These are phyloP conservation scores for Rhazya stricta DNA, from an alignment of 257 asterid species.

Conservation along the genomic window DNA sequence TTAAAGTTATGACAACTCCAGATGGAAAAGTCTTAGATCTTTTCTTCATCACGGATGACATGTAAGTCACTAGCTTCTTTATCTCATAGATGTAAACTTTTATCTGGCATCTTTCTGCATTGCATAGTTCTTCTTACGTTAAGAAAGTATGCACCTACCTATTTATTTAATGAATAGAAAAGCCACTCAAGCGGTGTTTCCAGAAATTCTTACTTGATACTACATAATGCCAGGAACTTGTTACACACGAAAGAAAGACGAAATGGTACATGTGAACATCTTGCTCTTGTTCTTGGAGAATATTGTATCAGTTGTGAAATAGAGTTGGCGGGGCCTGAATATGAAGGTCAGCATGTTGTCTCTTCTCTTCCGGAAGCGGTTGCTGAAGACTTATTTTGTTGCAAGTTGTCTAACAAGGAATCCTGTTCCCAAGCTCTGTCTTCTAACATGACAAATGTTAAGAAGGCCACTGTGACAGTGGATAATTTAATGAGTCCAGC, in stretches of 20 bases:
- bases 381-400: constrained; percentile 39
- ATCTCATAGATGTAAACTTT: neutral
- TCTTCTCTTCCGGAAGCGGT: constrained; percentile 33
- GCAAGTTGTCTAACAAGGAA: constrained; percentile 30
- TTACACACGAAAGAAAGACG: constrained; percentile 38
- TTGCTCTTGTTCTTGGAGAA: constrained; percentile 35
- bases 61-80: constrained; percentile 27
- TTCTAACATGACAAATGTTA: constrained; percentile 21
- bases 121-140: neutral
- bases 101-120: neutral
- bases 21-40: constrained; percentile 52
- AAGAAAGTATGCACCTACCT: neutral
- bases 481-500: constrained; percentile 46
- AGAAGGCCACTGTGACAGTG: constrained; percentile 30
- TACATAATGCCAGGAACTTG: constrained; percentile 34
- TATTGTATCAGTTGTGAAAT: constrained; percentile 45
- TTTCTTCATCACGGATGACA: constrained; percentile 45
- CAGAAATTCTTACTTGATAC: neutral
- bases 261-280: constrained; percentile 32
- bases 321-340: constrained; percentile 39
- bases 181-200: neutral
- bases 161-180: neutral
- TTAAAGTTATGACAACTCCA: constrained; percentile 53
- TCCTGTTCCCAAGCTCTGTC: constrained; percentile 18
- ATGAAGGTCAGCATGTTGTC: constrained; percentile 31